A percentile compares a stretch with the other conserved stretches of the same genome.
Conservation (phyloP, 495 filamentous ascomycete genomes). For the Talaromyces borbonicus region DNA sequence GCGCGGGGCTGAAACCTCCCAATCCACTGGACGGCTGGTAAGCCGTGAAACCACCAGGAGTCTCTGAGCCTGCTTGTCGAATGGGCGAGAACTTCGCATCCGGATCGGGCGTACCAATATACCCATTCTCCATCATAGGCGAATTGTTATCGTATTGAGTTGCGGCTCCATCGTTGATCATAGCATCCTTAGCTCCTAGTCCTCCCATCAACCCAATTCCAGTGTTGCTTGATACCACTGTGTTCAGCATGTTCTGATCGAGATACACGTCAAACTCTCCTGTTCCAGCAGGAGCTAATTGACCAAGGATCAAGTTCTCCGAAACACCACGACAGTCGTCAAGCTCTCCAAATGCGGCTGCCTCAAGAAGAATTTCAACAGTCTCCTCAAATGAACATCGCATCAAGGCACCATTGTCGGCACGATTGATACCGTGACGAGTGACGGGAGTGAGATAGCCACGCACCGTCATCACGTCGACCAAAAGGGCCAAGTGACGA, state of each 20-base stretch:
- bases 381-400: conserved; percentile 99
- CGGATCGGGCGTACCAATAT: conserved; percentile 65
- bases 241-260: conserved; percentile 91
- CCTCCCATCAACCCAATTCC: conserved; percentile 68
- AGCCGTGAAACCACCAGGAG: conserved; percentile 61
- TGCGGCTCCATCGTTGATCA: conserved; percentile 67
- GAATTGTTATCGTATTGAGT: conserved; percentile 93
- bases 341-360: conserved; percentile 84
- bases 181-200: conserved; percentile 60
- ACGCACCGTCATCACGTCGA: conserved; percentile 96
- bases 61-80: conserved; percentile 61
- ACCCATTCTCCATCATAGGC: conserved; percentile 70
- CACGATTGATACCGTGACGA: conserved; percentile 95
- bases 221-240: conserved; percentile 82
- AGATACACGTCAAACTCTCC: conserved; percentile 87
- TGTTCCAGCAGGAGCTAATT: conserved; percentile 92
- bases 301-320: conserved; percentile 97
- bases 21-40: conserved; percentile 45
- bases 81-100: conserved; percentile 87
- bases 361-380: conserved; percentile 93
- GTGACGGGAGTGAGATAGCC: conserved; percentile 92
- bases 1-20: conserved; percentile 56
- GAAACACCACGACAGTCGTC: conserved; percentile 97
- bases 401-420: conserved; percentile 97
- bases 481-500: conserved; percentile 89